Evolutionary conservation across 2,329 filamentous ascomycete species (phyloP).

Genomic region (Zasmidium citrigriseum): DNA sequence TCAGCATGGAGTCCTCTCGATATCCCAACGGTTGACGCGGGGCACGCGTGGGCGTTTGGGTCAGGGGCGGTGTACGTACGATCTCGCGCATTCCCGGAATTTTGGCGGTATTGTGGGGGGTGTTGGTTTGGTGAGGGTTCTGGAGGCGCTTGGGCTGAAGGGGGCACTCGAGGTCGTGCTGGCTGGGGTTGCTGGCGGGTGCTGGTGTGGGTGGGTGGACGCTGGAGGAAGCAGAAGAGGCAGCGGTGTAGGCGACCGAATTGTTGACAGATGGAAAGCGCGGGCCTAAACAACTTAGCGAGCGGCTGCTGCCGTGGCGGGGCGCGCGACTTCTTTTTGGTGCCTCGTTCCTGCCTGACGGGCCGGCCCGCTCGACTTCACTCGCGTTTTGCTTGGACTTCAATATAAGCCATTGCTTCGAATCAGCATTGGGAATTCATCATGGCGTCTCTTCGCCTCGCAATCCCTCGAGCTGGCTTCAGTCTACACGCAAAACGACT

Average conservation of each 20-base stretch:
- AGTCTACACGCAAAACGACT: conserved; percentile 30
- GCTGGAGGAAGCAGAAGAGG: conserved; percentile 6
- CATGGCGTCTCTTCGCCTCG: conserved; percentile 16
- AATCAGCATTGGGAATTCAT: no score
- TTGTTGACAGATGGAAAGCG: conserved; percentile 2
- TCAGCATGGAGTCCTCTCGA: conserved; percentile 57
- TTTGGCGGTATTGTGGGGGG: conserved; percentile 24
- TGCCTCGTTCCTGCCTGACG: not conserved
- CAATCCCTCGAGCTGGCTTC: conserved; percentile 19
- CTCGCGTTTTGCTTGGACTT: not conserved
- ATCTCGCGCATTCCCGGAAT: conserved; percentile 66
- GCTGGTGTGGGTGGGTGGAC: conserved; percentile 6
- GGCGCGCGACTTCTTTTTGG: no score
- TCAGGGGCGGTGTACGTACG: conserved; percentile 52
- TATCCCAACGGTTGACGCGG: conserved; percentile 42
- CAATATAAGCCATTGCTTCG: no score
- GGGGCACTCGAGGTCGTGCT: conserved; percentile 18
- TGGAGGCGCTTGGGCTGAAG: conserved; percentile 2
- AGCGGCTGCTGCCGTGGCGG: not conserved
- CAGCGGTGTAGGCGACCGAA: conserved; percentile 7
- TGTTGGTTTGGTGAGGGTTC: conserved; percentile 24
- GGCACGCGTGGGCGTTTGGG: conserved; percentile 40
- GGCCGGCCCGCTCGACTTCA: not conserved
- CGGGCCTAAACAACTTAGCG: not conserved
- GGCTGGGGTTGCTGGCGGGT: conserved; percentile 1